Evolutionary conservation across 306 rosid genomes (phyloP).

Genomic region (Echinosophora koreensis): DNA sequence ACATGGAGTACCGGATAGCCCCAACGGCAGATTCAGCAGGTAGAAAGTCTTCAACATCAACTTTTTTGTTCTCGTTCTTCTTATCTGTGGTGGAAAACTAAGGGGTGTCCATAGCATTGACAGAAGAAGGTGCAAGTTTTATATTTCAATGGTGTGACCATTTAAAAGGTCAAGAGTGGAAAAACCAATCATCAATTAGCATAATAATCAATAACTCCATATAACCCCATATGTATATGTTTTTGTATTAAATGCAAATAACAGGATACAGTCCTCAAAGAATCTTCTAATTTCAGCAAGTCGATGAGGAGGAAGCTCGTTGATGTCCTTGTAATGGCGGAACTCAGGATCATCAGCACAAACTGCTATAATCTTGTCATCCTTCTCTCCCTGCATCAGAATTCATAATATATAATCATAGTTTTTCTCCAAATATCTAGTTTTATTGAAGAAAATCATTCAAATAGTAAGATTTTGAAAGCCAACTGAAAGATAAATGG

Average conservation of each 20-base stretch:
- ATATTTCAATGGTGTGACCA: slow-evolving; percentile 73
- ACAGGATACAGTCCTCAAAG: slow-evolving; percentile 97
- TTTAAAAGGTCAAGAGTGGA: slow-evolving; percentile 37
- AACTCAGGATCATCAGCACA: slow-evolving; percentile 98
- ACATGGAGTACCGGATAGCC: slow-evolving; percentile 93
- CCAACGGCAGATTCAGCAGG: slow-evolving; percentile 82
- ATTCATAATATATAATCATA: neutral
- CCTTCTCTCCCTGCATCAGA: slow-evolving; percentile 86
- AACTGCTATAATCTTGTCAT: slow-evolving; percentile 99
- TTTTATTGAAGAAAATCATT: slow-evolving; percentile 25
- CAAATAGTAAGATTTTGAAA: neutral
- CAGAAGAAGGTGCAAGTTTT: slow-evolving; percentile 40
- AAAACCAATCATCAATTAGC: slow-evolving; percentile 22
- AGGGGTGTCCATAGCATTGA: slow-evolving; percentile 42
- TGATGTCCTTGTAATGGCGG: slow-evolving; percentile 85
- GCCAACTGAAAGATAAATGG: slow-evolving; percentile 18
- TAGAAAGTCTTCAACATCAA: slow-evolving; percentile 92
- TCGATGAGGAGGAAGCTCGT: slow-evolving; percentile 94
- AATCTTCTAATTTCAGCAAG: slow-evolving; percentile 94
- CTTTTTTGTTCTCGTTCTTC: slow-evolving; percentile 96
- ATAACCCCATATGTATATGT: neutral
- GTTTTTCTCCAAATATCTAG: neutral
- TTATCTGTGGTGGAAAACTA: slow-evolving; percentile 74
- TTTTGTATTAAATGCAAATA: slow-evolving; percentile 30
- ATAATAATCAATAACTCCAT: neutral